These are phyloP conservation scores for Stephania yunnanensis DNA, from an alignment of 164 flowering plant genomes.

Conservation along the genomic window DNA sequence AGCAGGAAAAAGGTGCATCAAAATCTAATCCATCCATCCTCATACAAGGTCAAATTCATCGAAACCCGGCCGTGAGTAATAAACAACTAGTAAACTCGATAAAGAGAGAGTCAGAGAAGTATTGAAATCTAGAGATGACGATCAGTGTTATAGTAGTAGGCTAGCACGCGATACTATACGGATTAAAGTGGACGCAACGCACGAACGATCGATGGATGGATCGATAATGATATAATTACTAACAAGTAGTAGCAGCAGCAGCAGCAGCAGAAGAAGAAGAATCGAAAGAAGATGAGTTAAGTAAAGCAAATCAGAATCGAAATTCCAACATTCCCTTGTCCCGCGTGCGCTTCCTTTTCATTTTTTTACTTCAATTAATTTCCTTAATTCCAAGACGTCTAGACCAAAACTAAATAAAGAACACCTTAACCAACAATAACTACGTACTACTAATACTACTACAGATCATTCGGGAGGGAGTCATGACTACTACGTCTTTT, in stretches of 20 bases:
- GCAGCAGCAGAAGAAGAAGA: neutral
- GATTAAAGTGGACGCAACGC: neutral
- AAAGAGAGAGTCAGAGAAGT: neutral
- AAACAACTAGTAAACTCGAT: neutral
- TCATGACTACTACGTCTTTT: neutral
- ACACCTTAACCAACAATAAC: neutral
- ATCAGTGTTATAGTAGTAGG: too few species aligned
- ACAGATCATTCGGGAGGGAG: neutral
- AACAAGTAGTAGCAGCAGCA: neutral
- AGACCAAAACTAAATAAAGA: neutral
- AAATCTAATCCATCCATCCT: constrained; percentile 15
- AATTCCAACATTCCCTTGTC: constrained; percentile 15
- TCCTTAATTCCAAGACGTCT: neutral
- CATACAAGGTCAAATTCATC: neutral
- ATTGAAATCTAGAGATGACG: too few species aligned
- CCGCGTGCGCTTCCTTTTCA: neutral
- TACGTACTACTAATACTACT: neutral
- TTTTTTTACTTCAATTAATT: neutral
- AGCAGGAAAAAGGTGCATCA: constrained; percentile 25
- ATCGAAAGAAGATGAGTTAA: neutral
- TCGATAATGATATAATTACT: neutral
- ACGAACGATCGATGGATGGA: too few species aligned
- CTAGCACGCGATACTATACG: neutral
- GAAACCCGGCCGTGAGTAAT: neutral
- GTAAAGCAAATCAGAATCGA: constrained; percentile 14